Evolutionary conservation across 208 protist genomes (phyloP).

Genomic region (Trypanosoma scelopori): DNA sequence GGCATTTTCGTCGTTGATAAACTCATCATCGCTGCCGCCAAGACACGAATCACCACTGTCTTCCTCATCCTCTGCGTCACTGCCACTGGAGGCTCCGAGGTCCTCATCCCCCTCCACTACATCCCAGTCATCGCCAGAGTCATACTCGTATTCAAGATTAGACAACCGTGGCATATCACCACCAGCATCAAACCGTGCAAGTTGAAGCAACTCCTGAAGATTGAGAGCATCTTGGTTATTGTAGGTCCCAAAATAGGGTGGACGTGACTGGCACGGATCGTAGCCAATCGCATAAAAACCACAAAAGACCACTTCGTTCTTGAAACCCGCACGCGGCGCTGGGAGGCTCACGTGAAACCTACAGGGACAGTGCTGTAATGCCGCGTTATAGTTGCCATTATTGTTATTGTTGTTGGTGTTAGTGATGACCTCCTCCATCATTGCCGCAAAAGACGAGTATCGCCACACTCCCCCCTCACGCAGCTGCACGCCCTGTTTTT

Average conservation of each 20-base stretch:
- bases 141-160: conserved; percentile 87
- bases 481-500: neutral
- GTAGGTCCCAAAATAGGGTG: conserved; percentile 85
- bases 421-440: too few relatives aligned
- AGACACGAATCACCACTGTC: conserved; percentile 29
- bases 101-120: conserved; percentile 78
- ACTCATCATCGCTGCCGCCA: conserved; percentile 68
- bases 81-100: conserved; percentile 39
- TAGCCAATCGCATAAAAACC: conserved; percentile 85
- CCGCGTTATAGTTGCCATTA: neutral
- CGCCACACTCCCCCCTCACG: neutral
- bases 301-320: conserved; percentile 69
- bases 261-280: conserved; percentile 81
- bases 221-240: conserved; percentile 70
- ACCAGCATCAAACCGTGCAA: conserved; percentile 54
- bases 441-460: conserved; percentile 17
- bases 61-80: conserved; percentile 27
- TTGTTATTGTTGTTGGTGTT: neutral
- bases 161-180: conserved; percentile 63
- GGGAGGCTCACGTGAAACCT: conserved; percentile 42
- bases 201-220: conserved; percentile 50
- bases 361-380: conserved; percentile 36
- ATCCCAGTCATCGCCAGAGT: conserved; percentile 89
- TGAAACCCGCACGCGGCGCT: conserved; percentile 43
- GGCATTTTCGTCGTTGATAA: conserved; percentile 63